Evolutionary conservation across 257 asterid genomes (phyloP), one percentile per base, ranked within the genome.

Genomic region (Ocimum tenuiflorum): DNA sequence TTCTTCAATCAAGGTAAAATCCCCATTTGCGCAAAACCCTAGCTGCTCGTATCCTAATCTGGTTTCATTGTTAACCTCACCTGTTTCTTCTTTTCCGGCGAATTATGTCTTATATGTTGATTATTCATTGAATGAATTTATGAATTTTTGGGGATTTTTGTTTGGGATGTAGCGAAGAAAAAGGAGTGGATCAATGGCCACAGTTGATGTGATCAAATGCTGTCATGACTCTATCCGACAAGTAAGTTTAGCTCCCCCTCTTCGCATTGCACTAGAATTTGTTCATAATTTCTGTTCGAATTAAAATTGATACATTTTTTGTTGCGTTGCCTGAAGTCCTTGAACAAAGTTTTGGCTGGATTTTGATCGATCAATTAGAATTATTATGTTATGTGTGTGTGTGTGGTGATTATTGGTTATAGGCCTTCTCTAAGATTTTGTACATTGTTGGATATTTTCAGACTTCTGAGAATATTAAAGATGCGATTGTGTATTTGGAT

Each of bases 181-280:
- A 60, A 50, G 45, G 57, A 9, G 52, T 46, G 51, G 60, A 68
- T 50, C 45, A 17, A 78, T 86, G 96, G 89, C 83, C 38, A 75
- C 89, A 74, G 85, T 84, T 74, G 97, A 94, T 76, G 84, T 94
- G 77, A 88, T 94, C 83, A 86, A 76, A 71, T 88, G 91, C 52
- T 90, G 97, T 78, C 80, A 78, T 60, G 99, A 94, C 65, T 85
- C 97, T 68, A 90, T 94, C 69, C 62, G 88, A 81, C 96, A 88
- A 68, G 99, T 90, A 60, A 76, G 83, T 69, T 65, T 47, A 0
- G 6, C 15, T 42, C 43, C 4, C 49, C 13, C 3, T 46, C 35
- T 29, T 33, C 0, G 29, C 18, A 27, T 27, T 27, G 31, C 31
- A 27, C 31, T 27, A n/a, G 31, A 27, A 4, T 27, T 4, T 4